Evolutionary conservation across 2,329 filamentous ascomycete genomes (phyloP), one percentile per base, ranked within the genome.

Genomic region (Fonsecaea pugnacius): DNA sequence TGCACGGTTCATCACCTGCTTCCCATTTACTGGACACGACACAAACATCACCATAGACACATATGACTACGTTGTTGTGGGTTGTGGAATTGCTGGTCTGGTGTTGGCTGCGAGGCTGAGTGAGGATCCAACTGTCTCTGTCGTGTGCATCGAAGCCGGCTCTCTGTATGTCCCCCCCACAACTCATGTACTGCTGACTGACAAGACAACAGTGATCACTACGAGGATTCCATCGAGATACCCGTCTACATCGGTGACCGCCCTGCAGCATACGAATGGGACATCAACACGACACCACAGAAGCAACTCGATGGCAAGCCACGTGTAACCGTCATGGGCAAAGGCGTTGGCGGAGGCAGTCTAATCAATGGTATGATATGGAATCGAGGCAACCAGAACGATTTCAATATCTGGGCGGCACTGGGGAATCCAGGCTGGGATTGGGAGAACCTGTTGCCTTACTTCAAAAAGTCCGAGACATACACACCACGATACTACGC

Each of bases 391-490:
- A 72, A 73, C 4, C 69, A 71, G n/a, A 70, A 72, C 0, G 79
- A 80, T 43, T 81, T 81, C 53, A 73, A 82, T 55, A 73, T 75
- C 1, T 84, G 82, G 81, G 75, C 75, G 38, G 71, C 72, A 2
- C 69, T 84, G 1, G 82, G 81, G 0, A 81, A 82, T 43, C 70
- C 76, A 0, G 80, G 78, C 2, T 83, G 79, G 78, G 74, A 72
- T 14, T 82, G 78, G 74, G 72, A 77, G 1, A 74, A 73, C 24
- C 70, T 86, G 10, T 70, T 81, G 0, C 82, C 79, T 0, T 85
- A 84, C 66, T 82, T 85, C 67, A 74, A 75, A 32, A 84, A 84
- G 76, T 76, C 73, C 61, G 74, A 76, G 64, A 76, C 71, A 7
- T 78, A 83, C 63, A 80, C 81, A 35, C 72, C 75, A 27, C 65